Percentiles rank a stretch among this genome's conserved stretches.
phyloP scores from a whole-genome alignment of 2,329 filamentous ascomycete species.

The Fusarium abutilonis region DNA sequence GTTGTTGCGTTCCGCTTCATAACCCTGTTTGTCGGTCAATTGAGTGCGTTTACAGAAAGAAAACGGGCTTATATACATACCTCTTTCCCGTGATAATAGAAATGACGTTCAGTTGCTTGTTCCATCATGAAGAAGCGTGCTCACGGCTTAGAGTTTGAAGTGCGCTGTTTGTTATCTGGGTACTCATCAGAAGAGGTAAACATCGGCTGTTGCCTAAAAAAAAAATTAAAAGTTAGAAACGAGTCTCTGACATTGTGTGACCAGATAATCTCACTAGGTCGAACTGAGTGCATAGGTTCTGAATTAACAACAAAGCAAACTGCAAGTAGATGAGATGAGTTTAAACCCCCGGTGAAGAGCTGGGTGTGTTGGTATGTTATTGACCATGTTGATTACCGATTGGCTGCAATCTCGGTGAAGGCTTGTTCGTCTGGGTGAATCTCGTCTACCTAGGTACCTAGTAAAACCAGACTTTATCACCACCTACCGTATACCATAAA shows the following conservation, averaged over 20 bases:
- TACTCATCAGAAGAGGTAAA: background rate
- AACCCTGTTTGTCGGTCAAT: conserved; percentile 42
- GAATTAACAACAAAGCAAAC: no score
- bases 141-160: background rate
- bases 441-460: no score
- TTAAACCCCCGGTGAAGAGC: conserved; percentile 8
- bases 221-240: background rate
- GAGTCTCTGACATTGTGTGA: no score
- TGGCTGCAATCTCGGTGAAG: conserved; percentile 8
- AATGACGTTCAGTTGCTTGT: conserved; percentile 57
- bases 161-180: background rate
- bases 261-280: no score
- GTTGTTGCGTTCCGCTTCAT: conserved; percentile 52
- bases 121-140: conserved; percentile 54
- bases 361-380: conserved; percentile 9
- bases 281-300: no score
- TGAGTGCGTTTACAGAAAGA: background rate
- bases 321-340: background rate
- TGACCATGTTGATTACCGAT: conserved; percentile 14
- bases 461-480: background rate
- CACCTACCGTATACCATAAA: background rate
- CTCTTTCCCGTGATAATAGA: conserved; percentile 59
- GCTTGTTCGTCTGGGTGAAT: conserved; percentile 1
- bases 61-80: conserved; percentile 32
- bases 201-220: background rate